Evolutionary conservation across 2,329 filamentous ascomycete species (phyloP), one percentile per base, ranked within the genome.

Genomic region (Passalora sequoiae): DNA sequence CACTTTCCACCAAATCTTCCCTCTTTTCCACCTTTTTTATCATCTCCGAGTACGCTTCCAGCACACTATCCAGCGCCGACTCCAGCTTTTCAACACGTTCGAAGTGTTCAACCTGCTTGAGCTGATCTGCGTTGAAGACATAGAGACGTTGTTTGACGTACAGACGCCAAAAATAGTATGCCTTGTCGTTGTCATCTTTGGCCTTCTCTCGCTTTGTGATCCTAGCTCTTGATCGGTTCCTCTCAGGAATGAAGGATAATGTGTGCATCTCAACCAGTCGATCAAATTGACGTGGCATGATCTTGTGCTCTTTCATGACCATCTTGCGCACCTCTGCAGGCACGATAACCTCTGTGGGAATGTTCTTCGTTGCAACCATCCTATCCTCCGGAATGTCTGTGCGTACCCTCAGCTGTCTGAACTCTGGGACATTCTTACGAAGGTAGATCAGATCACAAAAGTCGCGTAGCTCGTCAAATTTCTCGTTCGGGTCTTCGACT

Each of bases 401-500:
- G 56, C 84, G 75, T 46, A 86, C 68, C 33, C 63, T 48, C 12
- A 66, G 47, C 2, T 45, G 46, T 8, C 49, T 49, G 47, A 66
- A 66, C 8, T 59, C 58, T 5, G 57, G 47, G 21, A 54, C 49
- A 27, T 72, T 68, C 6, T 66, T 69, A 42, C 78, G 78, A 3
- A 92, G 71, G 53, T 80, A 81, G 4, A 72, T 69, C 22, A 91
- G 69, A 57, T 94, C 87, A 55, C 80, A 82, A 39, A 83, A 71
- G 60, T 92, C 86, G 53, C 87, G 78, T 57, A 94, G 71, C 46
- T 87, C 80, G 59, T 92, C 86, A 55, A 94, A 94, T 1, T 77
- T 80, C 60, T 91, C 86, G 59, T 86, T 97, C 0, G 92, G 94
- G 49, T 97, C 91, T 67, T 98, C 92, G 4, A 98, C 83, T 0